Conservation (phyloP, 768 basidiomycete species). For the Leccinum subgranulosum region DNA sequence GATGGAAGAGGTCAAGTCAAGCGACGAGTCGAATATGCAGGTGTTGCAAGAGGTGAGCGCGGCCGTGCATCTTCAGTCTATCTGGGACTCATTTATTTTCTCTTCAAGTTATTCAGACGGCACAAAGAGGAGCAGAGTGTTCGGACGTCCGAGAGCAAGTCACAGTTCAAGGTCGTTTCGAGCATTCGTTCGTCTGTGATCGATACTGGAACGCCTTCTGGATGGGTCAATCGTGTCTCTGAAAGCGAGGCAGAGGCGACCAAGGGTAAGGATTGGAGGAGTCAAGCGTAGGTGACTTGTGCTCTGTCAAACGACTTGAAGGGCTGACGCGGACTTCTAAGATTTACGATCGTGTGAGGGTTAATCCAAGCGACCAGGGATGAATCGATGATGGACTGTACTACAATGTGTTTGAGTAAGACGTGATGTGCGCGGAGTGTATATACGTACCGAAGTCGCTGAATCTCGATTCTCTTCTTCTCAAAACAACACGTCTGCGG, state of each 20-base stretch:
- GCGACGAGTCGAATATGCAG: conserved; percentile 41
- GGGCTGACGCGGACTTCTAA: conserved; percentile 2
- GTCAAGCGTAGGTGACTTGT: conserved; percentile 40
- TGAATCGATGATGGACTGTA: background rate
- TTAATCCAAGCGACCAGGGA: background rate
- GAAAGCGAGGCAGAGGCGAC: conserved; percentile 40
- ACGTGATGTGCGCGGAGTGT: background rate
- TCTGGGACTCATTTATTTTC: background rate
- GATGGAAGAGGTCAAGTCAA: conserved; percentile 60
- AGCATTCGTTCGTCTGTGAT: conserved; percentile 71
- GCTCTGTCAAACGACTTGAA: background rate
- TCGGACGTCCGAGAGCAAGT: conserved; percentile 41
- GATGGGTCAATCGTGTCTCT: conserved; percentile 64
- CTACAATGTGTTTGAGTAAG: background rate
- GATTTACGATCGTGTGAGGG: conserved; percentile 13
- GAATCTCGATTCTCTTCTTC: background rate
- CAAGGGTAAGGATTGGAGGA: conserved; percentile 51
- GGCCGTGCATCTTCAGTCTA: background rate
- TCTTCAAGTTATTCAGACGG: conserved; percentile 52
- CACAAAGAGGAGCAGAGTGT: conserved; percentile 47
- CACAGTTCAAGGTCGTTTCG: conserved; percentile 79
- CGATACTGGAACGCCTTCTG: conserved; percentile 59
- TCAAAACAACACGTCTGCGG: background rate
- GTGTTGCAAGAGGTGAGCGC: conserved; percentile 55
- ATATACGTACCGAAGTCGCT: background rate